These are phyloP conservation scores for Fusarium globosum DNA, from an alignment of 2,329 filamentous ascomycete genomes.

Conservation along the genomic window DNA sequence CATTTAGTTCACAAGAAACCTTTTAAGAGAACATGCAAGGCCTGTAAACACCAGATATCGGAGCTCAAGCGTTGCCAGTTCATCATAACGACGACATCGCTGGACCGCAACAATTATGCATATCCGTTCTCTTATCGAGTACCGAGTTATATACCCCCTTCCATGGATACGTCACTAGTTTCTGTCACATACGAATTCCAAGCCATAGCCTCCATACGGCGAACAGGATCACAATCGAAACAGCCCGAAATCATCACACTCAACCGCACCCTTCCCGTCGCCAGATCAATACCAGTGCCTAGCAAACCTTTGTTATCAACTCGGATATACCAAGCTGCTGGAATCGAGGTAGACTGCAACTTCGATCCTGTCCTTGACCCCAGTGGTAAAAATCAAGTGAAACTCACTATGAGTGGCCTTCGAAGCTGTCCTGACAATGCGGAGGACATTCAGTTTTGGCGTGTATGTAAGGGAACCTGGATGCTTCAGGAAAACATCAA, in stretches of 20 bases:
- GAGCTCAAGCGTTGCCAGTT: constrained; percentile 33
- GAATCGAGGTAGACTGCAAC: constrained; percentile 84
- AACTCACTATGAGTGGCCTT: constrained; percentile 64
- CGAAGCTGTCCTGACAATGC: constrained; percentile 73
- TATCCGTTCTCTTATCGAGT: constrained; percentile 91
- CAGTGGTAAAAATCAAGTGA: constrained; percentile 72
- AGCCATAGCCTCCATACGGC: constrained; percentile 70
- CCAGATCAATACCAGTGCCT: constrained; percentile 77
- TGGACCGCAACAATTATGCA: constrained; percentile 38
- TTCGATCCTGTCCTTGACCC: constrained; percentile 85
- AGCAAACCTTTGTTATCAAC: constrained; percentile 80
- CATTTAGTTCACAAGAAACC: constrained; percentile 23
- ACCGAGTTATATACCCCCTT: constrained; percentile 83
- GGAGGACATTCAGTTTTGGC: constrained; percentile 79
- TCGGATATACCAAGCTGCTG: constrained; percentile 84
- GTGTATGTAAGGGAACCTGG: constrained; percentile 90
- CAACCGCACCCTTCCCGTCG: constrained; percentile 74
- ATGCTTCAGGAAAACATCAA: constrained; percentile 87
- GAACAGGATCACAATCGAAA: constrained; percentile 55
- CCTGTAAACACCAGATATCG: constrained; percentile 25
- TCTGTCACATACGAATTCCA: constrained; percentile 82
- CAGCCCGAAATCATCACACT: constrained; percentile 64
- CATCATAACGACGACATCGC: background rate
- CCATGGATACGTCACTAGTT: constrained; percentile 77
- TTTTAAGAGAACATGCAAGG: constrained; percentile 21